Conservation (phyloP, 208 protist species). For the Phytomonas sp. region DNA sequence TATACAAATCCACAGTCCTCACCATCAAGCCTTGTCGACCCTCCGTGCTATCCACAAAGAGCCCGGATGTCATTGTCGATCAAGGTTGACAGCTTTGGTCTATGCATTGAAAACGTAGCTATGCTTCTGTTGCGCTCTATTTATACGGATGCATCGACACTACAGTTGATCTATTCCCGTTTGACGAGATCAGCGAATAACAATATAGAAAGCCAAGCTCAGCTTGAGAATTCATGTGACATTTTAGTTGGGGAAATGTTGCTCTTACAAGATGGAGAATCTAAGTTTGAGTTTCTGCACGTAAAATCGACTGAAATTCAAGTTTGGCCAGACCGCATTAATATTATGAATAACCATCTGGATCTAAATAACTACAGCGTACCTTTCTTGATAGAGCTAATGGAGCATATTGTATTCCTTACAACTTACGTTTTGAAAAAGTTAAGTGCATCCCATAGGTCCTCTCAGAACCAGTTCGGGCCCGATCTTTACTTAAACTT, state of each 20-base stretch:
- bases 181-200: background rate
- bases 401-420: background rate
- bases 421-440: background rate
- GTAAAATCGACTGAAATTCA: background rate
- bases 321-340: background rate
- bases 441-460: background rate
- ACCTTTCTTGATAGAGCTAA: background rate
- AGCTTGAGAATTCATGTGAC: background rate
- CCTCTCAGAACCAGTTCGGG: background rate
- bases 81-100: background rate
- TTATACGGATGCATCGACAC: background rate
- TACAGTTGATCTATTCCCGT: background rate
- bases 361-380: background rate
- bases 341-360: background rate
- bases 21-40: background rate
- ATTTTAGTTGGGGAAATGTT: background rate
- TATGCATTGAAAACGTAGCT: background rate
- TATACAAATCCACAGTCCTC: background rate
- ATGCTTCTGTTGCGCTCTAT: background rate
- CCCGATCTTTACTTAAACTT: background rate
- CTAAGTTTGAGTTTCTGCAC: background rate
- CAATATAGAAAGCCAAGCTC: background rate
- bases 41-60: background rate
- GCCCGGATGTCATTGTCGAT: background rate
- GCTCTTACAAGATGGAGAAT: background rate